phyloP scores from a whole-genome alignment of 495 filamentous ascomycete genomes.

The Penicillium pancosmium region DNA sequence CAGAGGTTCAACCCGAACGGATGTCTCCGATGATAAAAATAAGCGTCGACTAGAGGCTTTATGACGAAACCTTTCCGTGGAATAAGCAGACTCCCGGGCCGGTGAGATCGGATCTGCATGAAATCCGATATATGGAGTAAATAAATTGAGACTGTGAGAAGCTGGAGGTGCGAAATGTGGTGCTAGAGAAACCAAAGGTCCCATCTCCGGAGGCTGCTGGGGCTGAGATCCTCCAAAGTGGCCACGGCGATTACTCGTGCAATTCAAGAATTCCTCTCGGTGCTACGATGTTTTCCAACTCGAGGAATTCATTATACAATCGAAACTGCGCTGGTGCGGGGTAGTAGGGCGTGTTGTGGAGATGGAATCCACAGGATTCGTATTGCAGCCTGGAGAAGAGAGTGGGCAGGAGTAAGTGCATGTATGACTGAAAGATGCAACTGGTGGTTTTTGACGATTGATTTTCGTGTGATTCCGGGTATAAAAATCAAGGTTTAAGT shows the following conservation, averaged over 20 bases:
- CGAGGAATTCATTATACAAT: not conserved
- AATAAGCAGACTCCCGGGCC: constrained; percentile 5
- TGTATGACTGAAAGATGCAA: too few relatives aligned
- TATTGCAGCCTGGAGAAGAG: not conserved
- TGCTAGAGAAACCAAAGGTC: too few relatives aligned
- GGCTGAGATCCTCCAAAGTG: too few relatives aligned
- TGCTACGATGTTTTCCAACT: not conserved
- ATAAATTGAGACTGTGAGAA: not conserved
- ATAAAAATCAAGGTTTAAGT: too few relatives aligned
- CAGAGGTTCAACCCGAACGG: not conserved
- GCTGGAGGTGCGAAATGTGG: too few relatives aligned
- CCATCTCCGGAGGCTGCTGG: too few relatives aligned
- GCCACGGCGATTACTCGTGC: not conserved
- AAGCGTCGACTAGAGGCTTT: not conserved
- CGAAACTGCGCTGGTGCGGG: constrained; percentile 1
- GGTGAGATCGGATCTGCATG: not conserved
- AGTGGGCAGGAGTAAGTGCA: too few relatives aligned
- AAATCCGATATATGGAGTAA: too few relatives aligned
- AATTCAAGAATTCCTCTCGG: not conserved
- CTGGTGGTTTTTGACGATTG: too few relatives aligned
- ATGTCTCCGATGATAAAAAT: not conserved
- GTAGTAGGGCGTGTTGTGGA: constrained; percentile 2
- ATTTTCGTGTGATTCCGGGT: too few relatives aligned
- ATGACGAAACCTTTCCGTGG: constrained; percentile 3
- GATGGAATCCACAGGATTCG: not conserved